Base-by-base conservation (phyloP, 2,329 filamentous ascomycete genomes). In the Ceratocystis lukuohia region DNA sequence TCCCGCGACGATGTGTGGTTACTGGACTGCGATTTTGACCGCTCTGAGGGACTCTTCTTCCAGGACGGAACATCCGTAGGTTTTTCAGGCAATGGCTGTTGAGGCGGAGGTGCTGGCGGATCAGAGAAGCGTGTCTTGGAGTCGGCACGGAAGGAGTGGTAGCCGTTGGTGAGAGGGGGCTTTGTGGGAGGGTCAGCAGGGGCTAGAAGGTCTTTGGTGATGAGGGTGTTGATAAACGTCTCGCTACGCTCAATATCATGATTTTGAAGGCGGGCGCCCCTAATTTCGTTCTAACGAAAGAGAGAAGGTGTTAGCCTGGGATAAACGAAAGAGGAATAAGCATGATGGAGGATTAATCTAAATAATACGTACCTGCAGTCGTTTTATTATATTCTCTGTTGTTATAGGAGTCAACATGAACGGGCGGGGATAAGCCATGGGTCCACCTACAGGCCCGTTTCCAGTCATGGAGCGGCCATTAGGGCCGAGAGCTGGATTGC, bases 301-400 rank as follows among this genome's bases (percentile, higher is more conserved):
- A 67, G 71, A 5, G 48, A 12, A 22, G 45, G 48, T 67, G 68
- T 70, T 68, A 71, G 62, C 48, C 44, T 17, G 61, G 66, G 56
- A 62, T 28, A 33, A 59, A 57, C 22, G 28, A 45, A 25, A 30
- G 15, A 25, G 50, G n/a, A 28, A 25, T 3, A 30, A 15, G 20
- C 25, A 15, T 41, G 3, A 5, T 15, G 12, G 3, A 41, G 3
- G 3, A 12, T 12, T 15, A 41, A 15, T 41, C 37, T 41, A 15
- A 41, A 1, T 10, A 25, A 17, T 3, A 82, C 86, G 79, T 80
- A 92, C 89, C 73, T 89, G 88, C 64, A 94, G 79, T 73, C 86
- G 87, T 74, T 96, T 96, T 48, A 96, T 88, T 66, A 99, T 92
- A 71, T 96, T 90, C 74, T 99, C 94, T 56, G 95, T 94, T 5